These are phyloP conservation scores for Solanum chacoense DNA, from an alignment of 305 asterid genomes.

Conservation along the genomic window DNA sequence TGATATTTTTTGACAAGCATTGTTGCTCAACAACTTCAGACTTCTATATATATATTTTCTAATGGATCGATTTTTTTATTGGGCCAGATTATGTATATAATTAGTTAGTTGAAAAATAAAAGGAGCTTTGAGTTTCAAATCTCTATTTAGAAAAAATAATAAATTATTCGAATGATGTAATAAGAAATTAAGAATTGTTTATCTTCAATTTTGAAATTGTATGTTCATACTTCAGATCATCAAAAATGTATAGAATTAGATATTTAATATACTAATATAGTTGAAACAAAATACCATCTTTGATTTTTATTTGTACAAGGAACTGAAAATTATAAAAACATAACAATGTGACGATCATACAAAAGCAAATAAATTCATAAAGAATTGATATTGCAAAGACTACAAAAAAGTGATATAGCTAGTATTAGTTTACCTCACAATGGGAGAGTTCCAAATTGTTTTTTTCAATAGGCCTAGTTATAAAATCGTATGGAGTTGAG, in stretches of 20 bases:
- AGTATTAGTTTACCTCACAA: not conserved
- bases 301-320: not conserved
- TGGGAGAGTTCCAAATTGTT: not conserved
- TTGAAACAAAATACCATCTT: not conserved
- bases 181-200: no score
- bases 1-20: no score
- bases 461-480: not conserved
- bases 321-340: not conserved
- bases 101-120: not conserved
- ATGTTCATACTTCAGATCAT: not conserved
- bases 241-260: no score
- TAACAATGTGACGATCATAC: not conserved
- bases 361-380: not conserved
- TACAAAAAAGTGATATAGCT: not conserved
- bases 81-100: not conserved
- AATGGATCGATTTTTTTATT: not conserved
- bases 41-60: not conserved
- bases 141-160: no score
- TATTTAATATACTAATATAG: no score
- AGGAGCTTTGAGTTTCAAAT: not conserved
- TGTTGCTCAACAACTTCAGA: not conserved
- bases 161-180: no score
- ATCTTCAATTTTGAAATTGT: not conserved
- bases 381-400: not conserved
- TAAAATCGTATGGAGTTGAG: not conserved